Conservation (phyloP, 2,329 filamentous ascomycete species). For the Epichloe sibirici region DNA sequence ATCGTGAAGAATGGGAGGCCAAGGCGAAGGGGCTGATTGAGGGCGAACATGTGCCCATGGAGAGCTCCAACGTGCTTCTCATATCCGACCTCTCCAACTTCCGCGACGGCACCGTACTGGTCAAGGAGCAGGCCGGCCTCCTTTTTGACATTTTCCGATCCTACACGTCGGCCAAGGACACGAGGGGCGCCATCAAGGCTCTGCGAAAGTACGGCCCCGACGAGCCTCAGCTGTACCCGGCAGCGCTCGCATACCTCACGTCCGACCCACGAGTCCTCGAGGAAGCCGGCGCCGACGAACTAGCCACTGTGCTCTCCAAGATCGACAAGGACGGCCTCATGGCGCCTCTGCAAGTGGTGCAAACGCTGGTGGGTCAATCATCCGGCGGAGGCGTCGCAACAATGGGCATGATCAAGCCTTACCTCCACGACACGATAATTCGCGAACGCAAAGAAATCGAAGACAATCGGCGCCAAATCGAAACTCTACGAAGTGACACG, state of each 20-base stretch:
- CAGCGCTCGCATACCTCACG: conserved; percentile 86
- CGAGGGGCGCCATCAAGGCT: conserved; percentile 77
- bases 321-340: conserved; percentile 88
- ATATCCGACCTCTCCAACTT: conserved; percentile 89
- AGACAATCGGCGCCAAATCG: conserved; percentile 66
- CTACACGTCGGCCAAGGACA: conserved; percentile 87
- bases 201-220: conserved; percentile 83
- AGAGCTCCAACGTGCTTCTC: conserved; percentile 86
- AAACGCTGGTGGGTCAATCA: conserved; percentile 62
- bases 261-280: conserved; percentile 70
- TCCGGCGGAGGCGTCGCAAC: conserved; percentile 57
- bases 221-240: conserved; percentile 84
- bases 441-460: conserved; percentile 78
- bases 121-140: conserved; percentile 86
- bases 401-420: conserved; percentile 94
- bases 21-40: conserved; percentile 87
- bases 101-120: conserved; percentile 76
- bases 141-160: conserved; percentile 94
- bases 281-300: conserved; percentile 72
- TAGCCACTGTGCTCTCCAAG: conserved; percentile 66
- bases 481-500: conserved; percentile 75
- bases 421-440: conserved; percentile 78
- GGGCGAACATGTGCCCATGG: conserved; percentile 69
- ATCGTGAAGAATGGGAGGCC: conserved; percentile 66
- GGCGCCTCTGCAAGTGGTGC: conserved; percentile 92